Evolutionary conservation across 2,329 filamentous ascomycete genomes (phyloP).

Genomic region (Ophiognomonia clavigignenti-juglandacearum): DNA sequence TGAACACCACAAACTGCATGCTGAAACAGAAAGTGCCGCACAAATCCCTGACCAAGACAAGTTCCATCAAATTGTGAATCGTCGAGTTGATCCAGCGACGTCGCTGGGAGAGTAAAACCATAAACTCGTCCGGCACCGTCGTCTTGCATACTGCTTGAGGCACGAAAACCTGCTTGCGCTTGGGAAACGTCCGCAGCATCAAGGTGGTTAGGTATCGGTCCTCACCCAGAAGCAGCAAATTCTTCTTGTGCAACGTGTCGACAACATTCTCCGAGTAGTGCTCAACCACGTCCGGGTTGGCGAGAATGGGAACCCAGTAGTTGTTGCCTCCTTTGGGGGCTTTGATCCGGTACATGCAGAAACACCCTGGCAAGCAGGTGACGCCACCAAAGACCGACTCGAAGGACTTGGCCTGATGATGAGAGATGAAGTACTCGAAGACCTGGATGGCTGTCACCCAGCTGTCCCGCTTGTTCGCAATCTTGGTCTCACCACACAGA

Average conservation of each 20-base stretch:
- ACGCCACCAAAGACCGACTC: constrained; percentile 99
- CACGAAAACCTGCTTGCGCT: constrained; percentile 97
- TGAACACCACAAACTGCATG: constrained; percentile 98
- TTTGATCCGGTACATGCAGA: constrained; percentile 99
- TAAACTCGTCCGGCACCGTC: constrained; percentile 88
- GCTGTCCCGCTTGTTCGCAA: constrained; percentile 91
- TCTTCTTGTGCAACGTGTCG: constrained; percentile 97
- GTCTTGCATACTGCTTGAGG: constrained; percentile 99
- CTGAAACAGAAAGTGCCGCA: constrained; percentile 99
- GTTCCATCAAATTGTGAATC: constrained; percentile 96
- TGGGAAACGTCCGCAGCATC: constrained; percentile 98
- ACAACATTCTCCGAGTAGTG: constrained; percentile 99
- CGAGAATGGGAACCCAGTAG: constrained; percentile 98
- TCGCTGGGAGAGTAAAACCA: constrained; percentile 86
- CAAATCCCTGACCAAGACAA: constrained; percentile 89
- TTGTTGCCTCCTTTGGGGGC: constrained; percentile 97
- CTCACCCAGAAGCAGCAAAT: constrained; percentile 83
- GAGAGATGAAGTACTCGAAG: constrained; percentile 99
- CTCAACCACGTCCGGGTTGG: constrained; percentile 97
- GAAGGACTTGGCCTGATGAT: constrained; percentile 94
- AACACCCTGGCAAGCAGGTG: constrained; percentile 95
- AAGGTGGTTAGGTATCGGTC: constrained; percentile 94
- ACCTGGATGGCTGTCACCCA: constrained; percentile 99
- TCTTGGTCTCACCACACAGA: constrained; percentile 97
- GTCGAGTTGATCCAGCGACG: constrained; percentile 99